phyloP scores from a whole-genome alignment of 148 eudicot genomes.

The Silene latifolia region DNA sequence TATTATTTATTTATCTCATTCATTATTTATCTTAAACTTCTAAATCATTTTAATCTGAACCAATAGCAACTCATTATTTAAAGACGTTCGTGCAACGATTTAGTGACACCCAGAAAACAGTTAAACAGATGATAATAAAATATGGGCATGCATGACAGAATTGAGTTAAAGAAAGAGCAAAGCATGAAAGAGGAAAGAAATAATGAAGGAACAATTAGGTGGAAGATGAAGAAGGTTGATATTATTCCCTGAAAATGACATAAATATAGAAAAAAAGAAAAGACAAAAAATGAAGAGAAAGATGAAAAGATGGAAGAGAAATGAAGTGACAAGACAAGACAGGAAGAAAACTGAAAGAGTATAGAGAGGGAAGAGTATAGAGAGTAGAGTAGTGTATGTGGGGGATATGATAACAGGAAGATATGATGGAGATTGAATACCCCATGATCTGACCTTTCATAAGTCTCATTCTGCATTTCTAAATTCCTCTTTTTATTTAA shows the following conservation, averaged over 20 bases:
- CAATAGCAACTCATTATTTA: no score
- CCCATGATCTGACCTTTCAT: conserved; percentile 27
- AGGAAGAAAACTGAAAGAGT: conserved; percentile 1
- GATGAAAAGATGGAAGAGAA: background rate
- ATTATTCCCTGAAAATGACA: background rate
- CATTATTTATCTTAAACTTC: no score
- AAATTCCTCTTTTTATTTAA: no score
- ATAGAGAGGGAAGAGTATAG: conserved; percentile 18
- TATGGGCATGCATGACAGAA: background rate
- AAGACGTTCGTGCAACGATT: no score
- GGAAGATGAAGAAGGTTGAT: background rate
- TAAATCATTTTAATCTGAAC: no score
- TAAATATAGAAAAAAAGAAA: background rate
- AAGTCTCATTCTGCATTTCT: conserved; percentile 16
- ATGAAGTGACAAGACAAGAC: conserved; percentile 27
- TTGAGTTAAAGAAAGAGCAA: background rate
- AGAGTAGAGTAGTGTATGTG: background rate
- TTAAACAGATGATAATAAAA: no score
- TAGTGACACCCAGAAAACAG: background rate
- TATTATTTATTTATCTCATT: no score
- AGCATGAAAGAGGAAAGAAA: background rate
- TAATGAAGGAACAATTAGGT: background rate
- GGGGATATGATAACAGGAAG: background rate
- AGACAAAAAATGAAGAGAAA: background rate
- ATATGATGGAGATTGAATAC: conserved; percentile 14